Percentiles rank a stretch among this genome's conserved stretches.
Evolutionary conservation across 768 basidiomycete species (phyloP).

Genomic region (Psilocybe subaeruginosa): DNA sequence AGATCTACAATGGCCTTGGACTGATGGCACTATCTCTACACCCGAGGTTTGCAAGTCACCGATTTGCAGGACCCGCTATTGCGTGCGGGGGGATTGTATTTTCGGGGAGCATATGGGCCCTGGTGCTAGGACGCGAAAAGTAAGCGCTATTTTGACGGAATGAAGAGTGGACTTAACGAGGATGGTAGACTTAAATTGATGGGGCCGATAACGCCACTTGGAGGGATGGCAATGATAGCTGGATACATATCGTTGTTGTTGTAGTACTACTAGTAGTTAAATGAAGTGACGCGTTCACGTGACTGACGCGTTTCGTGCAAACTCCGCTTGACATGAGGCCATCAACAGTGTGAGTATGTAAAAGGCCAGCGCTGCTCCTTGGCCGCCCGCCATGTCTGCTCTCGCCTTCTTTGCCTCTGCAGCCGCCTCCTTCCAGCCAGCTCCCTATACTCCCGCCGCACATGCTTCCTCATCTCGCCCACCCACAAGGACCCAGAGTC

Average conservation of each 20-base stretch:
- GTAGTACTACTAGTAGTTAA: conserved; percentile 24
- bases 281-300: conserved; percentile 32
- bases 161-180: background rate
- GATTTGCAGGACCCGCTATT: conserved; percentile 72
- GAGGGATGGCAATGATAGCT: conserved; percentile 65
- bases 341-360: conserved; percentile 29
- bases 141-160: conserved; percentile 18
- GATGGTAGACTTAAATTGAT: conserved; percentile 45
- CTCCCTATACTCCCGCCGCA: conserved; percentile 56
- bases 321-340: conserved; percentile 36
- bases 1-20: conserved; percentile 75
- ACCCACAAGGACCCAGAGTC: conserved; percentile 32
- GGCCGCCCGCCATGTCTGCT: conserved; percentile 23
- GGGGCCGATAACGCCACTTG: conserved; percentile 71
- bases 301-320: conserved; percentile 41
- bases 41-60: conserved; percentile 57
- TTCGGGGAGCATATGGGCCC: conserved; percentile 62
- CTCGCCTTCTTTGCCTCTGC: conserved; percentile 66
- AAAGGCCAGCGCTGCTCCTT: conserved; percentile 14
- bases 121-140: conserved; percentile 54
- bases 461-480: conserved; percentile 22
- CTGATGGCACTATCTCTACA: conserved; percentile 66
- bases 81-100: conserved; percentile 58
- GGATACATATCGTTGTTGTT: conserved; percentile 65
- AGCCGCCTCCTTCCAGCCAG: conserved; percentile 65